Base-by-base conservation (phyloP, 441 rosid species). In the California macrophylla region DNA sequence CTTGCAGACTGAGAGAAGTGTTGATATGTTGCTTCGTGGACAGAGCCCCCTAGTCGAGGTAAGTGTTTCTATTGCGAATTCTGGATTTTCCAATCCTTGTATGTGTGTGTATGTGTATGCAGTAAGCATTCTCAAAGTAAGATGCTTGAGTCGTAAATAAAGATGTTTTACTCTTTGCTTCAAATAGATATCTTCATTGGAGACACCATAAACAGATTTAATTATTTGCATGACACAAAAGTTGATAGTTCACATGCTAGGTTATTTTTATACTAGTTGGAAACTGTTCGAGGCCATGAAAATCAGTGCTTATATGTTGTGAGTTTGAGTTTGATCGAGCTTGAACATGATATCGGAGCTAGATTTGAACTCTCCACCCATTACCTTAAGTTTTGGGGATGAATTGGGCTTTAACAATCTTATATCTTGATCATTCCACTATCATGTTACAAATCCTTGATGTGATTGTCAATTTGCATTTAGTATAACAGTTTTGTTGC, bases 1-100 rank as follows among this genome's bases (percentile, higher is more conserved):
- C 58, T 20, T 78, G 78, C 77, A 86, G 93, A 85, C 89, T 4
- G 84, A 88, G 74, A 85, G 85, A 79, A 85, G 89, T 29, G 86
- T 86, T 62, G 93, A 86, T 72, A 81, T 73, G 86, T 77, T 88
- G 80, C 89, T 88, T 66, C 73, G 80, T 0, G 86, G 85, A 64
- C 72, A 77, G 75, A 85, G 74, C 66, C 91, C 91, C 47, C 75
- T 75, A 67, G 89, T 86, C 67, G 93, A 88, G 93, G 91, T 82
- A 82, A 72, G 42, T 52, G 50, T 66, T 69, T 25, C 18, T 21
- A 21, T 47, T 32, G 12, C 24, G 34, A 74, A 20, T 5, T 2
- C 28, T 45, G 34, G 58, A 50, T 38, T 38, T 38, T 10, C 45
- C 45, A 38, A 38, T 38, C 32, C 4, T 29, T 1, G 2, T 29